phyloP scores from a whole-genome alignment of 2,329 filamentous ascomycete species.

The Alternaria longipes region DNA sequence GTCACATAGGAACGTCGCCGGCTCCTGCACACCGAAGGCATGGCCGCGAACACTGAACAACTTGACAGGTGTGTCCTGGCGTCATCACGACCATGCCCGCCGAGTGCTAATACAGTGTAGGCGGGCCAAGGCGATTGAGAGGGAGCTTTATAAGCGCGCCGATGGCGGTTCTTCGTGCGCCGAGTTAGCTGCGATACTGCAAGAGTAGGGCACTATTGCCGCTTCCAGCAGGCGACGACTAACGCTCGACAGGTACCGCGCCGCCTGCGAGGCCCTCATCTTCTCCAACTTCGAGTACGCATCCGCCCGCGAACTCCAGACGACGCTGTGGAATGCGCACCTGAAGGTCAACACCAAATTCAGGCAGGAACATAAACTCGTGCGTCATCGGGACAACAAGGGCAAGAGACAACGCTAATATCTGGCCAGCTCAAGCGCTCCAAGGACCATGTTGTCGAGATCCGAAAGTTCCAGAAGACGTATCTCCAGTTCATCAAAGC shows the following conservation, averaged over 20 bases:
- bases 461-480: conserved; percentile 80
- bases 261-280: conserved; percentile 75
- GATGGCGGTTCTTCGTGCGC: conserved; percentile 60
- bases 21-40: conserved; percentile 40
- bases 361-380: conserved; percentile 63
- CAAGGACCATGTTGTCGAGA: conserved; percentile 67
- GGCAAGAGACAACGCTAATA: conserved; percentile 13
- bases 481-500: conserved; percentile 88
- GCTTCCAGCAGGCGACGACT: conserved; percentile 23
- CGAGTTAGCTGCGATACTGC: conserved; percentile 58
- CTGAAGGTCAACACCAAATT: conserved; percentile 80
- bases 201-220: conserved; percentile 41
- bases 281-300: conserved; percentile 76
- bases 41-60: conserved; percentile 60
- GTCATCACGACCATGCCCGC: neutral
- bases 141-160: conserved; percentile 59
- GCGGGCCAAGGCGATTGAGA: conserved; percentile 59
- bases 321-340: conserved; percentile 81
- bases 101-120: conserved; percentile 40
- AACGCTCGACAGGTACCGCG: conserved; percentile 67
- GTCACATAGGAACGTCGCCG: conserved; percentile 52
- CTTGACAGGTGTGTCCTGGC: conserved; percentile 60
- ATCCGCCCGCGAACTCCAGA: conserved; percentile 70
- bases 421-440: conserved; percentile 56
- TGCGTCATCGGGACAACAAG: conserved; percentile 20